Evolutionary conservation across 2,329 filamentous ascomycete genomes (phyloP), one percentile per base, ranked within the genome.

Genomic region (Orbilia ellipsospora): DNA sequence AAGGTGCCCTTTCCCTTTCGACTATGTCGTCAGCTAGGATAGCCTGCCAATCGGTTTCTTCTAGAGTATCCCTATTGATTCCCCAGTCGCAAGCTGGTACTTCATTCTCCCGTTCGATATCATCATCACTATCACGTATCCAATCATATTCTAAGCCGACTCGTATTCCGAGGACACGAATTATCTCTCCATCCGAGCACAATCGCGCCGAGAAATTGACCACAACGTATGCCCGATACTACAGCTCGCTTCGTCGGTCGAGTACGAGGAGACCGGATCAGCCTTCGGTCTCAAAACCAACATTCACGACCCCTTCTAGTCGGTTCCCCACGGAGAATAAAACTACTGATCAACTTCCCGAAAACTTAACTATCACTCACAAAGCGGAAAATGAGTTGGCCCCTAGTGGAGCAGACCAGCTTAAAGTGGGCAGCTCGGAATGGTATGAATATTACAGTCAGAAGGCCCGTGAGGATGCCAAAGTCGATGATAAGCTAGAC

Each of bases 381-480:
- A 36, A 36, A 36, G 31, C 8, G 10, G 31, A 36, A 36, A 36
- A 36, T 36, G 31, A 36, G 31, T 36, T 36, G 10, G 31, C 31
- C 31, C 31, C 31, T 36, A 36, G 3, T 10, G 31, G 31, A 36
- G 31, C 8, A 6, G 16, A 48, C 7, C 28, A 40, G 15, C 52
- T 74, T 28, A 74, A 68, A 42, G 45, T 74, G 15, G 70, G 70
- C 2, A 67, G 48, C 28, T 54, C 52, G 16, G 56, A 62, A 59
- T 74, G 70, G 70, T 68, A 63, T 12, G 65, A 74, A 13, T 74
- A 57, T 51, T 51, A 74, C 42, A 44, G 70, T 6, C 36, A 45
- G 13, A 18, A 51, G 4, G 56, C 62, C 20, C 50, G 70, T 3
- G 63, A 52, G 12, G 40, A 50, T 0, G 56, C 62, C 28, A 59